Evolutionary conservation across 2,329 filamentous ascomycete genomes (phyloP).

Genomic region (Lachnellula occidentalis): DNA sequence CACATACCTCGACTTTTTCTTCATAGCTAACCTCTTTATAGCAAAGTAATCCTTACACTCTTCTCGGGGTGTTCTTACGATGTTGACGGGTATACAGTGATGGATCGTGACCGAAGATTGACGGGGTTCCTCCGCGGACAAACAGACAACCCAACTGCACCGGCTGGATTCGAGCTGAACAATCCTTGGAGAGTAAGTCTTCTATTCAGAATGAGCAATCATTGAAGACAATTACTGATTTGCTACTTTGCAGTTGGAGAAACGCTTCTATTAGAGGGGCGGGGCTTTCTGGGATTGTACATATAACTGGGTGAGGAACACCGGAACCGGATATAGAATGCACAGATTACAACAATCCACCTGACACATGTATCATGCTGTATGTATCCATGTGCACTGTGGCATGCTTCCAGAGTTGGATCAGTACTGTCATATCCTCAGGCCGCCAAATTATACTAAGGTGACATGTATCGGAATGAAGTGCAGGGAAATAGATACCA

Average conservation of each 20-base stretch:
- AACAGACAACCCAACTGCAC: constrained; percentile 33
- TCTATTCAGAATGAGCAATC: neutral
- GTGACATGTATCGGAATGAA: too few relatives aligned
- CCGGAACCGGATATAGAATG: neutral
- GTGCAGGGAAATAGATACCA: too few relatives aligned
- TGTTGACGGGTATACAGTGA: constrained; percentile 31
- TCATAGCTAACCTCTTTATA: constrained; percentile 23
- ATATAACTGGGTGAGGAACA: neutral
- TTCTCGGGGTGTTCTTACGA: neutral
- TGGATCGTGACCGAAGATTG: constrained; percentile 37
- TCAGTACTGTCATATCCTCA: too few relatives aligned
- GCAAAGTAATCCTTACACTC: constrained; percentile 30
- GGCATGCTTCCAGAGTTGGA: too few relatives aligned
- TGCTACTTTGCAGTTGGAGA: constrained; percentile 25
- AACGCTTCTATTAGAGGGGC: constrained; percentile 13
- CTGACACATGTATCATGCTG: neutral
- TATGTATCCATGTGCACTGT: neutral
- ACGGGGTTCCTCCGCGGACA: constrained; percentile 37
- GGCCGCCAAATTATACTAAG: too few relatives aligned
- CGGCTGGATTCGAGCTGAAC: constrained; percentile 36
- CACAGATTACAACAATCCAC: neutral
- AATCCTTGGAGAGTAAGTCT: constrained; percentile 38
- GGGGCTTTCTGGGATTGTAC: constrained; percentile 1
- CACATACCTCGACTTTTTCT: constrained; percentile 1
- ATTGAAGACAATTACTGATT: neutral